Base-by-base conservation (phyloP, 148 eudicot species). In the Vaccinium vitisidaea region DNA sequence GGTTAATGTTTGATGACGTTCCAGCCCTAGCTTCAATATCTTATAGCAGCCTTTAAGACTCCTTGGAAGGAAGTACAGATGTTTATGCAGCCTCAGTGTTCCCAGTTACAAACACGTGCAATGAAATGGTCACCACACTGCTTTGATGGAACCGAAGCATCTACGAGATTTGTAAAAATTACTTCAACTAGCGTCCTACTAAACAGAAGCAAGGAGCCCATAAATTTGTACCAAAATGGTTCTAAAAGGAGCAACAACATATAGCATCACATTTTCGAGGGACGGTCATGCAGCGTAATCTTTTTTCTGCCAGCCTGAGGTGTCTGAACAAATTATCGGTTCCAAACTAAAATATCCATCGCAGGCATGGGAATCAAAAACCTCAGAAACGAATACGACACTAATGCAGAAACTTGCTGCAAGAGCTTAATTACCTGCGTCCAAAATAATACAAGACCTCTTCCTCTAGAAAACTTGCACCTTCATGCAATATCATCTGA, bases 221-320 rank as follows among this genome's bases (percentile, higher is more conserved):
- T 55, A 14, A 49, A 12, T 25, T 49, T 49, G 12, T 43, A 61
- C 27, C 83, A 65, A 16, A 25, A 70, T 30, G 67, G 32, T 52
- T 71, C 65, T 70, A 82, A 82, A 71, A 69, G 18, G 50, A 71
- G 61, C 84, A 82, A 63, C 23, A 30, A 32, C 21, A 71, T 53
- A 32, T 43, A 43, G 25, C 27, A 1, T 67, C 59, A 8, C 59
- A 82, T 82, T 39, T 15, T 67, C 11, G 61, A 82, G 27, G 23
- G 69, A 67, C 82, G 16, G 2, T 63, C 48, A 54, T 55, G 25
- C 82, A 79, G 80, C 12, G 4, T 16, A 21, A 14, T 15, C 83
- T 80, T 59, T 58, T 27, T 36, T 80, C 30, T 39, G 10, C 19
- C 32, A 77, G 27, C 10, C 21, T 16, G 16, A 76, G 8, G 30